A percentile compares a stretch with the other conserved stretches of the same genome.
These are phyloP conservation scores for Monosporozyma siamensis DNA, from an alignment of 805 yeast species.

Conservation along the genomic window DNA sequence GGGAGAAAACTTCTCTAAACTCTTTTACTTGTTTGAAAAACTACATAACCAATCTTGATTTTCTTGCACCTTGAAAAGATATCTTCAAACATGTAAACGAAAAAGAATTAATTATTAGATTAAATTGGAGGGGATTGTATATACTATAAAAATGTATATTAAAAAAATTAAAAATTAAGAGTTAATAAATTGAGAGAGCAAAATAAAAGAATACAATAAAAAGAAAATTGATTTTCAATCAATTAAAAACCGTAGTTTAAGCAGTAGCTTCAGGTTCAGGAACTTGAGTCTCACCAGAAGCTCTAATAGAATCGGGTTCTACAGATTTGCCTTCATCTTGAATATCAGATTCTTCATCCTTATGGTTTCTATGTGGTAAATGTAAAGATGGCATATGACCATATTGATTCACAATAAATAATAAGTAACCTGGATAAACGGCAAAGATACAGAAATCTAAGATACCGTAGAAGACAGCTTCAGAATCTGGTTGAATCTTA, in stretches of 20 bases:
- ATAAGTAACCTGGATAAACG: slow-evolving; percentile 21
- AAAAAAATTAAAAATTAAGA: too few relatives aligned
- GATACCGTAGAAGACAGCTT: slow-evolving; percentile 50
- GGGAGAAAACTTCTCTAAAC: too few relatives aligned
- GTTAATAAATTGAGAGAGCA: too few relatives aligned
- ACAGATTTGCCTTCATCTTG: slow-evolving; percentile 10
- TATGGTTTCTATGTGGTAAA: slow-evolving; percentile 5
- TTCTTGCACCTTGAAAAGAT: too few relatives aligned
- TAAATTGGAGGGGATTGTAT: too few relatives aligned
- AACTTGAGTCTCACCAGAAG: slow-evolving; percentile 31
- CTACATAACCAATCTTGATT: too few relatives aligned
- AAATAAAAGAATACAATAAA: not conserved
- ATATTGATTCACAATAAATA: slow-evolving; percentile 9
- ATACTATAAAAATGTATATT: too few relatives aligned
- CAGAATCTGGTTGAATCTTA: slow-evolving; percentile 48
- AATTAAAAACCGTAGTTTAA: not conserved
- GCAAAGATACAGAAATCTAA: slow-evolving; percentile 42
- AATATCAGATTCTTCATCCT: slow-evolving; percentile 8
- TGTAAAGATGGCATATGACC: slow-evolving; percentile 2
- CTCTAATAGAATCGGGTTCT: slow-evolving; percentile 20
- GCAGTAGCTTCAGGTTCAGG: slow-evolving; percentile 7
- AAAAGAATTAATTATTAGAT: too few relatives aligned
- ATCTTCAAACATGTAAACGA: too few relatives aligned
- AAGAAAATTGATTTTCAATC: not conserved
- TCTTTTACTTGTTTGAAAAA: too few relatives aligned